Evolutionary conservation across 1,284 basidiomycete genomes (phyloP), one percentile per base, ranked within the genome.

Genomic region (Trametes polyzona): DNA sequence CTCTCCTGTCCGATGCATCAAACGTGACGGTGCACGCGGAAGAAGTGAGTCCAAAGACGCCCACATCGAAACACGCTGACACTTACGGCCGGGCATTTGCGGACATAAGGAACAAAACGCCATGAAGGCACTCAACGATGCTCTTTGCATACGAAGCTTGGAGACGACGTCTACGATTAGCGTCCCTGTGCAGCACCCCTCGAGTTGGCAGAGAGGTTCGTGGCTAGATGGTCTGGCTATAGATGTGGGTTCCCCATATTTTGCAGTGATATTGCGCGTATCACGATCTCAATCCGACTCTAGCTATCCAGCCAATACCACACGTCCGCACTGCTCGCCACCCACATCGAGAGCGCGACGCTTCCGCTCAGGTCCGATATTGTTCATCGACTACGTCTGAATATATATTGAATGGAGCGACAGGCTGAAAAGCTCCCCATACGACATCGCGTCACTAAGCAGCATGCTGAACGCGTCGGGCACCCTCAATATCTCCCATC

Each of bases 271-370:
- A 19, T 29, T 42, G 50, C 41, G n/a, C 37, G 42, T 47, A 37
- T 39, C 57, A 50, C 56, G 52, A 50, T 47, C 59, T 60, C 41
- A 61, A 52, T 27, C 32, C 23, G 12, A 23, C 14, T 29, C 27
- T 64, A 88, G 82, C 65, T 60, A 30, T 65, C 70, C 12, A 76
- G 73, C 47, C 54, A 71, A 1, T 88, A 86, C 69, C 80, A 84
- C 47, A 74, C 77, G 11, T 88, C 88, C 2, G 87, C 88, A 8
- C 67, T 91, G 33, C 67, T 90, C 7, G 84, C 90, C 0, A 73
- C 86, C n/a, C 82, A 88, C 62, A 73, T 90, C 14, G 88, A 92
- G 59, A 84, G 75, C 29, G 75, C 73, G 12, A 91, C 89, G 2
- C 74, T 90, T 30, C 84, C 88, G 2, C 67, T 87, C 32, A 80